Evolutionary conservation across 2,329 filamentous ascomycete species (phyloP).

Genomic region (Colletotrichum musae): DNA sequence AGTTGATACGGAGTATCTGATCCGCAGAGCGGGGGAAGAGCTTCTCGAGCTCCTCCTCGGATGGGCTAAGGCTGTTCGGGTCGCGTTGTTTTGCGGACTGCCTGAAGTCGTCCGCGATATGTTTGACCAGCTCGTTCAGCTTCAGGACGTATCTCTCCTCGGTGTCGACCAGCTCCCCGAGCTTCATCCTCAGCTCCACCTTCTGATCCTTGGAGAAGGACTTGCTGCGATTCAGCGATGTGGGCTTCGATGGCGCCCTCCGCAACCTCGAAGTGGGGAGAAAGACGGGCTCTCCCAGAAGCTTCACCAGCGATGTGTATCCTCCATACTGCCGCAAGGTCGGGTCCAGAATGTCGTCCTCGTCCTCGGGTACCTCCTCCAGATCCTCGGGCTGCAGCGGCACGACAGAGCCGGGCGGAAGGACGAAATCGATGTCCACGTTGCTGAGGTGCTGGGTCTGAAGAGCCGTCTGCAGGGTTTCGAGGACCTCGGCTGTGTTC

Average conservation of each 20-base stretch:
- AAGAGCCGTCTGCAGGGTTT: constrained; percentile 81
- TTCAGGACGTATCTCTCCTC: constrained; percentile 95
- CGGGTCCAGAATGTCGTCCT: constrained; percentile 77
- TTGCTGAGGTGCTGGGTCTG: constrained; percentile 87
- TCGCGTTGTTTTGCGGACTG: constrained; percentile 74
- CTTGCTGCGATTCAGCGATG: constrained; percentile 82
- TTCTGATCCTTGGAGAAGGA: constrained; percentile 87
- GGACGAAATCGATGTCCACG: constrained; percentile 88
- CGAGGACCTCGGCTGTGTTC: constrained; percentile 79
- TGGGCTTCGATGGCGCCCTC: constrained; percentile 89
- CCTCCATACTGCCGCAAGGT: constrained; percentile 79
- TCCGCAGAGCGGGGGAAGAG: constrained; percentile 88
- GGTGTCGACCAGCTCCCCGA: constrained; percentile 92
- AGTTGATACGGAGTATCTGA: constrained; percentile 85
- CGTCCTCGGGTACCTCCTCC: constrained; percentile 72
- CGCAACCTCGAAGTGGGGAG: constrained; percentile 87
- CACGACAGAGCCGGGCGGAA: constrained; percentile 84
- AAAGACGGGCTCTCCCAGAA: constrained; percentile 88
- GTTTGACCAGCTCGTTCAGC: constrained; percentile 84
- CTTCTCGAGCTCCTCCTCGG: constrained; percentile 78
- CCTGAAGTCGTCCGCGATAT: constrained; percentile 85
- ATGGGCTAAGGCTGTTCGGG: constrained; percentile 77
- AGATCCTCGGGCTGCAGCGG: constrained; percentile 72
- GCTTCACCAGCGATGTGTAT: constrained; percentile 82
- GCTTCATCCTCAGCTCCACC: constrained; percentile 85